A percentile compares a stretch with the other conserved stretches of the same genome.
Evolutionary conservation across 345 rosid species (phyloP).

Genomic region (Citrus inodora): DNA sequence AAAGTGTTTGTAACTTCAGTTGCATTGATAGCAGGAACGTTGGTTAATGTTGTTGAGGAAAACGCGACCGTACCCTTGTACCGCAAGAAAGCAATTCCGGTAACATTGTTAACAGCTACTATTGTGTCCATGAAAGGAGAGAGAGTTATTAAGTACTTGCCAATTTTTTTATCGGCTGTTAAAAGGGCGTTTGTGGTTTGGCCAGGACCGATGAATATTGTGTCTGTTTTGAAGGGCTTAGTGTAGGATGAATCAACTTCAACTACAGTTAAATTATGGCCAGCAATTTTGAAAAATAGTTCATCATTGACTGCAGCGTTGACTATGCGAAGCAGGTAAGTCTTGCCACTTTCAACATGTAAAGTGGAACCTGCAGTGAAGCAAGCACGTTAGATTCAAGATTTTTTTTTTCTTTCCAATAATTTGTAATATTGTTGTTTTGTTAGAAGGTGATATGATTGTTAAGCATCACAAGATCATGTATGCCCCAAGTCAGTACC

Average conservation of each 20-base stretch:
- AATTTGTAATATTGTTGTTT: no score
- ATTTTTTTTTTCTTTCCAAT: not conserved
- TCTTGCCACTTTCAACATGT: conserved; percentile 55
- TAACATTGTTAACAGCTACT: conserved; percentile 53
- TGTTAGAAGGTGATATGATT: not conserved
- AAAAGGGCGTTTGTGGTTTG: conserved; percentile 77
- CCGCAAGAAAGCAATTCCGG: conserved; percentile 39
- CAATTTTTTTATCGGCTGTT: conserved; percentile 33
- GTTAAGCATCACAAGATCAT: not conserved
- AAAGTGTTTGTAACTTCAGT: conserved; percentile 39
- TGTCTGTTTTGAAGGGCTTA: conserved; percentile 51
- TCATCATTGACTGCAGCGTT: conserved; percentile 77
- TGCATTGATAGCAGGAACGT: conserved; percentile 55
- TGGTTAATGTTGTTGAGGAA: conserved; percentile 33
- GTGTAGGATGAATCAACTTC: conserved; percentile 68
- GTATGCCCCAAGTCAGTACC: conserved; percentile 37
- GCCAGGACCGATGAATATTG: conserved; percentile 62
- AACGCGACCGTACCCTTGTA: conserved; percentile 40
- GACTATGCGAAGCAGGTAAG: conserved; percentile 57
- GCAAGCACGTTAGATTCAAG: not conserved
- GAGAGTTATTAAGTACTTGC: conserved; percentile 51
- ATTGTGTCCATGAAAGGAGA: conserved; percentile 81
- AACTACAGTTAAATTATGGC: conserved; percentile 57
- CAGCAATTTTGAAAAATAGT: conserved; percentile 68
- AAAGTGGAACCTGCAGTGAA: conserved; percentile 34